Percentiles rank a stretch among this genome's conserved stretches.
phyloP scores from a whole-genome alignment of 768 basidiomycete genomes.

The Auricularia sp. region DNA sequence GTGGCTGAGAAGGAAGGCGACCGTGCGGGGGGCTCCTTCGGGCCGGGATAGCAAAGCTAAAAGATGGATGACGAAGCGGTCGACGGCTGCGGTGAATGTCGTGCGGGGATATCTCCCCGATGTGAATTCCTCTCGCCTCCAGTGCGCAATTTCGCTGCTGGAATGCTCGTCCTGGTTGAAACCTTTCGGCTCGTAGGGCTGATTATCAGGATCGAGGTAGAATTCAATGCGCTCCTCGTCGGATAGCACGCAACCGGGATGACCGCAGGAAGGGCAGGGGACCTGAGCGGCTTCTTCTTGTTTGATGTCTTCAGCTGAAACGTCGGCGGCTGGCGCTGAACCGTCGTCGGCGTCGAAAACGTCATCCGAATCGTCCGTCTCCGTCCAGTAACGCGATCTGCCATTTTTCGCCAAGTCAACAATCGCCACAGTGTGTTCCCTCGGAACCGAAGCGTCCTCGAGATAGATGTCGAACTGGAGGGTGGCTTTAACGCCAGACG shows the following conservation, averaged over 20 bases:
- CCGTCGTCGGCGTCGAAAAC: slow-evolving; percentile 16
- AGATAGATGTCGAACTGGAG: slow-evolving; percentile 2
- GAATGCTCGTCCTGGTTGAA: too few relatives aligned
- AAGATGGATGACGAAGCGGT: not conserved
- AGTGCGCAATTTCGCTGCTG: too few relatives aligned
- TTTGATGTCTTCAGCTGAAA: not conserved
- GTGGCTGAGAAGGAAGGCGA: not conserved
- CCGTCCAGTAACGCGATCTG: slow-evolving; percentile 16
- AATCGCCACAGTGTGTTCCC: slow-evolving; percentile 9
- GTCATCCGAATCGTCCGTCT: slow-evolving; percentile 17
- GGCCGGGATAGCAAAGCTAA: not conserved
- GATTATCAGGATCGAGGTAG: too few relatives aligned
- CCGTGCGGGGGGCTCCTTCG: not conserved
- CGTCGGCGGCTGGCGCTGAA: not conserved
- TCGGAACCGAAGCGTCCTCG: slow-evolving; percentile 6
- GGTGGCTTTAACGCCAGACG: slow-evolving; percentile 15
- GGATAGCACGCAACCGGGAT: too few relatives aligned
- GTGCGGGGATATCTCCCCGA: too few relatives aligned
- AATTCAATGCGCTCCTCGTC: too few relatives aligned
- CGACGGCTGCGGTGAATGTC: not conserved
- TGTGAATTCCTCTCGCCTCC: too few relatives aligned
- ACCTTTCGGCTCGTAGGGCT: too few relatives aligned
- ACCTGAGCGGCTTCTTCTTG: not conserved
- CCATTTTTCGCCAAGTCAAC: slow-evolving; percentile 20
- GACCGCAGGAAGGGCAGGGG: too few relatives aligned